Base-by-base conservation (phyloP, 1,139 yeast genomes). In the Saccharomyces hybrid region DNA sequence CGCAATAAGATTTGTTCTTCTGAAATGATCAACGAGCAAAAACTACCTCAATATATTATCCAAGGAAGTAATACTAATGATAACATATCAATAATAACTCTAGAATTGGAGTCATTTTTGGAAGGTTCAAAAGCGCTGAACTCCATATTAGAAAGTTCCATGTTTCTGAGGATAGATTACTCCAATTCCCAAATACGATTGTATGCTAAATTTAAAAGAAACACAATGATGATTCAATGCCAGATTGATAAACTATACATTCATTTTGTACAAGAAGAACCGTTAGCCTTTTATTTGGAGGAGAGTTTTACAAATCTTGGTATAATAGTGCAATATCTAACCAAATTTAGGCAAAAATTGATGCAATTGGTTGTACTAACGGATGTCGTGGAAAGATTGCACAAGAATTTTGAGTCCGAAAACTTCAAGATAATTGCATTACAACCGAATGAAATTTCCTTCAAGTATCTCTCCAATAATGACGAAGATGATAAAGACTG, bases 371-470 rank as follows among this genome's bases (percentile, higher is more conserved):
- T 68, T 25, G 59, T 67, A 16, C 48, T 69, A 9, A 68, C 69
- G 2, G 69, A 69, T 53, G 71, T 69, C 7, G 67, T 69, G 13
- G 71, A 68, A 48, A 64, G 64, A 34, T 50, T 69, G 41, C 68
- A 68, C 52, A 61, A 64, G 31, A 69, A 64, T 50, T 69, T 69
- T 54, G 62, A 64, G 8, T 64, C 70, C 7, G 65, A 64, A 5
- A 56, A 61, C 52, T 69, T 69, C 57, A 62, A 60, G 47, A 67
- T 69, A 42, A 61, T 67, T 11, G 64, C 65, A 28, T 53, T 68
- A 42, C 65, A 64, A 51, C 68, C 69, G 8, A 66, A 68, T 49
- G 71, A 69, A 53, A 66, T 69, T 16, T 60, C 69, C 6, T 69
- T 69, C 58, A 67, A 67, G 53, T 69, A 69, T 54, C 55, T 69